Conservation (phyloP, 257 asterid genomes). For the Capsicum rhomboideum region DNA sequence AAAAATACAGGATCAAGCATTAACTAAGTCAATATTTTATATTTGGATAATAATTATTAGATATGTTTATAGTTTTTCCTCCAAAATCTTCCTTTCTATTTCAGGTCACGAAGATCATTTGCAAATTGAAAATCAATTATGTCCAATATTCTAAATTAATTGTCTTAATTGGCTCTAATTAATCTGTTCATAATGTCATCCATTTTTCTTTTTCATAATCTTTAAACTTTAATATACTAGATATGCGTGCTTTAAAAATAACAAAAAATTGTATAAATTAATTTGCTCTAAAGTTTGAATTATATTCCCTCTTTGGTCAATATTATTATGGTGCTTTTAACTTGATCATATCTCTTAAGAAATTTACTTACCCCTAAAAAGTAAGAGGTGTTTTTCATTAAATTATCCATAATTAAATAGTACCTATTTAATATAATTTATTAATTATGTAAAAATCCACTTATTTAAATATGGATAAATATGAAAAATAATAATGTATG, state of each 20-base stretch:
- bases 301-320: too few species aligned
- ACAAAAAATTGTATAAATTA: neutral
- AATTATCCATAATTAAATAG: too few species aligned
- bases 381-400: too few species aligned
- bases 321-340: too few species aligned
- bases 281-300: too few species aligned
- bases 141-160: neutral
- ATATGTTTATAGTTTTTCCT: neutral
- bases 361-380: too few species aligned
- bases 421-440: too few species aligned
- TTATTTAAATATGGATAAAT: too few species aligned
- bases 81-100: neutral
- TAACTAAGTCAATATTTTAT: neutral
- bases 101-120: neutral
- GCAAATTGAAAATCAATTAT: neutral
- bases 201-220: neutral
- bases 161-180: neutral
- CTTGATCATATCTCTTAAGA: too few species aligned
- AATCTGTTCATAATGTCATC: neutral
- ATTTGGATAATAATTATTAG: neutral
- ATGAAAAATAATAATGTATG: too few species aligned
- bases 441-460: too few species aligned
- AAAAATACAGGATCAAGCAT: neutral
- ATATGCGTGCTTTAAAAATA: neutral
- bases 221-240: neutral